Evolutionary conservation across 2,329 filamentous ascomycete genomes (phyloP), one percentile per base, ranked within the genome.

Genomic region (Epichloe elymi): DNA sequence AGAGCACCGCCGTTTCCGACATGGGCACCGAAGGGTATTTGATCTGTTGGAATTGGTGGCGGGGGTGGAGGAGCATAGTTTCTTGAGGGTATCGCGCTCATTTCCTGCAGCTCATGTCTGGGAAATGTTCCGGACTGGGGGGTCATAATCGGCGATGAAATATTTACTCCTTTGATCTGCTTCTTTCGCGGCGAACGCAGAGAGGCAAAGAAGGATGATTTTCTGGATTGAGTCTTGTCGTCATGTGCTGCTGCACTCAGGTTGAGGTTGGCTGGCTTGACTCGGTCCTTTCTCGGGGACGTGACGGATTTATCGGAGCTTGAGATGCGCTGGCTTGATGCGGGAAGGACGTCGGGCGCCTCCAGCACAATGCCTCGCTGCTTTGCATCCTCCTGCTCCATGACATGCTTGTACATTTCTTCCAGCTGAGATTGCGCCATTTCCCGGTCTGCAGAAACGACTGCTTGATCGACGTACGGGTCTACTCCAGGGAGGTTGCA

Each of bases 391-490:
- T 96, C 90, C 59, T 95, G 86, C 65, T 89, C 88, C 82, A 95
- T 85, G 56, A 95, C 90, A 58, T 89, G 85, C 55, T 83, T 88
- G 69, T 96, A 97, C 65, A 97, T 82, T 60, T 87, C 82, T 66
- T 95, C 89, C 67, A 96, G 82, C 65, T 95, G 86, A 57, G 83
- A 75, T 66, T 93, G 83, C 56, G 87, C 82, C 71, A 84, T 83
- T 61, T 78, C 75, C 63, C 78, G 80, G 67, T 95, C 87, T 54
- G 79, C 77, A 53, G 84, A 79, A 23, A 96, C 77, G 15, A 95
- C 78, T 53, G 76, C 76, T 53, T 85, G 82, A 65, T 96, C 88
- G 53, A 96, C 86, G 20, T 80, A 82, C 15, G 76, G 76, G 53
- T 87, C 80, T 53, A 83, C 79, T 49, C 80, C 80, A 58, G 78